These are phyloP conservation scores for Hypoxylon sp. DNA, from an alignment of 2,329 filamentous ascomycete species.

Conservation along the genomic window DNA sequence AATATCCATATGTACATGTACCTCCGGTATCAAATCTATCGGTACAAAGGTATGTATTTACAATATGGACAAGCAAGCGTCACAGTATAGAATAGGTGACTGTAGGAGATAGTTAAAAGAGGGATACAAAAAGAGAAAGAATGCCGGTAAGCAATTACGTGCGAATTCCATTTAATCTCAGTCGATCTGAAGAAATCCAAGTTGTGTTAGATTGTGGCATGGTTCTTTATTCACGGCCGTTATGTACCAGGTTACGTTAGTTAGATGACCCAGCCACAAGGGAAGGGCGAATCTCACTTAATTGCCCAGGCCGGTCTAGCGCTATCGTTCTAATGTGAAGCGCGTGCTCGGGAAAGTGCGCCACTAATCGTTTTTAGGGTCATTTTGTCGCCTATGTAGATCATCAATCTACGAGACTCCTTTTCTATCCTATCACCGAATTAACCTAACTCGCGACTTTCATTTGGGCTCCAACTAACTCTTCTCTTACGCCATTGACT, in stretches of 20 bases:
- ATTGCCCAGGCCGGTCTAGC: conserved; percentile 38
- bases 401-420: conserved; percentile 37
- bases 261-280: conserved; percentile 31
- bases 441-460: conserved; percentile 19
- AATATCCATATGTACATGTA: conserved; percentile 6
- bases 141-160: background rate
- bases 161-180: background rate
- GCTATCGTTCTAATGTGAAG: conserved; percentile 19
- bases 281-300: conserved; percentile 23
- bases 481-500: conserved; percentile 19
- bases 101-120: background rate
- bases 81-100: background rate
- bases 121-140: background rate
- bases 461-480: conserved; percentile 27
- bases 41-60: background rate
- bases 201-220: conserved; percentile 1
- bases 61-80: background rate
- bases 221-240: background rate
- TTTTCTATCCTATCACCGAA: conserved; percentile 35
- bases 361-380: conserved; percentile 34
- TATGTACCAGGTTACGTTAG: conserved; percentile 12
- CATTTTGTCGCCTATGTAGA: conserved; percentile 25
- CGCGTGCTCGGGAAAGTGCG: conserved; percentile 33
- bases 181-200: conserved; percentile 1
- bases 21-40: background rate